Percentiles rank a stretch among this genome's conserved stretches.
Evolutionary conservation across 2,329 filamentous ascomycete species (phyloP).

Genomic region (Colletotrichum siamense): DNA sequence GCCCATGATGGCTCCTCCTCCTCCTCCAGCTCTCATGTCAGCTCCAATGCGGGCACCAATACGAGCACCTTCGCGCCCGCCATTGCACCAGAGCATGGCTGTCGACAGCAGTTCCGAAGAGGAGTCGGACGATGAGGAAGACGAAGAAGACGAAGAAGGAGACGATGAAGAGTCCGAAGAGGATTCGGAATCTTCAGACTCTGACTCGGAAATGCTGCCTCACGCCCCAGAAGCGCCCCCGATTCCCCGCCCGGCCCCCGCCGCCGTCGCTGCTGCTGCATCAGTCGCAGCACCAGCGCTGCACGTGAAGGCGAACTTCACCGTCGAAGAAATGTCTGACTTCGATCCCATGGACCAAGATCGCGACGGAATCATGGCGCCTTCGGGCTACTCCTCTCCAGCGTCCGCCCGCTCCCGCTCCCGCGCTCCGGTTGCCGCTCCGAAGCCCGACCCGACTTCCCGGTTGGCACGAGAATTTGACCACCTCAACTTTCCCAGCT

Average conservation of each 20-base stretch:
- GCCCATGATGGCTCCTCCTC: conserved; percentile 1
- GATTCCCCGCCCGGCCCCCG: conserved; percentile 1
- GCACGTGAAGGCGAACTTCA: conserved; percentile 30
- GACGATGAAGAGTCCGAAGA: conserved; percentile 4
- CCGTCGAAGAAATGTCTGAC: conserved; percentile 50
- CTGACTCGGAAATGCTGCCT: conserved; percentile 24
- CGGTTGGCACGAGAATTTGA: conserved; percentile 49
- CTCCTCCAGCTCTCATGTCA: conserved; percentile 9
- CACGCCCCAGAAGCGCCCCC: background rate
- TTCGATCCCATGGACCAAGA: conserved; percentile 51
- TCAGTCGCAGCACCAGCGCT: background rate
- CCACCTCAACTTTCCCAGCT: conserved; percentile 48
- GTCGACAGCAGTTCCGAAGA: conserved; percentile 10
- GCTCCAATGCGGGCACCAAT: conserved; percentile 7
- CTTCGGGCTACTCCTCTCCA: conserved; percentile 51
- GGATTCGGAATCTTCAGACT: conserved; percentile 21
- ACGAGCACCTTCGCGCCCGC: background rate
- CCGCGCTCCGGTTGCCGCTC: conserved; percentile 20
- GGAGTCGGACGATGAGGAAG: background rate
- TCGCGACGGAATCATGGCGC: conserved; percentile 46
- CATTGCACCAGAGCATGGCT: background rate
- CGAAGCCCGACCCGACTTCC: conserved; percentile 41
- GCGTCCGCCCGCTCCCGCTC: conserved; percentile 47
- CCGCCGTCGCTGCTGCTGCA: background rate
- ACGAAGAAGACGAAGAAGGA: conserved; percentile 21